phyloP scores from a whole-genome alignment of 1,139 yeast genomes.

The Pichiaceae sp. region DNA sequence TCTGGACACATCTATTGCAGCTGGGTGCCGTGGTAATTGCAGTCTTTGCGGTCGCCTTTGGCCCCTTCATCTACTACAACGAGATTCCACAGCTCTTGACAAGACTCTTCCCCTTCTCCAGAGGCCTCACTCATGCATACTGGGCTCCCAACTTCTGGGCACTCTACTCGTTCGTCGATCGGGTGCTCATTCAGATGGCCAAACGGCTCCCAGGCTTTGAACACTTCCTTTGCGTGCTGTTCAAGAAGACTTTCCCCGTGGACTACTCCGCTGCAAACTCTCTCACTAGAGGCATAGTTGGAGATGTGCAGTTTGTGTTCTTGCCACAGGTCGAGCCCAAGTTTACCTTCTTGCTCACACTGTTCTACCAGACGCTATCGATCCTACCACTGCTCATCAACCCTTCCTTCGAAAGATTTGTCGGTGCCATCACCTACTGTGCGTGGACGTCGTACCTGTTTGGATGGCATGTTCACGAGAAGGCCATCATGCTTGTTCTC shows the following conservation, averaged over 20 bases:
- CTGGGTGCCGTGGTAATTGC: constrained; percentile 58
- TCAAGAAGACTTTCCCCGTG: constrained; percentile 5
- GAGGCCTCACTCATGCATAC: constrained; percentile 95
- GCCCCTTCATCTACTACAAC: constrained; percentile 62
- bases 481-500: constrained; percentile 84
- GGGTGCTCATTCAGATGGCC: constrained; percentile 47
- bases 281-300: constrained; percentile 78
- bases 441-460: constrained; percentile 87
- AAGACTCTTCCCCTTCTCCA: constrained; percentile 83
- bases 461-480: constrained; percentile 99
- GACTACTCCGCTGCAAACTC: constrained; percentile 6
- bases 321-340: constrained; percentile 76
- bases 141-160: constrained; percentile 99
- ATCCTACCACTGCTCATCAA: constrained; percentile 65
- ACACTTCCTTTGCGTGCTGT: constrained; percentile 6
- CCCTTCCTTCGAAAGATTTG: constrained; percentile 70
- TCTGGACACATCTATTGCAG: constrained; percentile 51
- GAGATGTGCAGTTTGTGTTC: constrained; percentile 76
- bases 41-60: constrained; percentile 65
- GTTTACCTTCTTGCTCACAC: constrained; percentile 66
- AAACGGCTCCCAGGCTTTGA: constrained; percentile 16
- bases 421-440: constrained; percentile 81
- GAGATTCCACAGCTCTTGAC: constrained; percentile 58
- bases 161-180: constrained; percentile 75
- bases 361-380: constrained; percentile 75